Base-by-base conservation (phyloP, 352 stramenopile genomes). In the Peronospora belbahrii region DNA sequence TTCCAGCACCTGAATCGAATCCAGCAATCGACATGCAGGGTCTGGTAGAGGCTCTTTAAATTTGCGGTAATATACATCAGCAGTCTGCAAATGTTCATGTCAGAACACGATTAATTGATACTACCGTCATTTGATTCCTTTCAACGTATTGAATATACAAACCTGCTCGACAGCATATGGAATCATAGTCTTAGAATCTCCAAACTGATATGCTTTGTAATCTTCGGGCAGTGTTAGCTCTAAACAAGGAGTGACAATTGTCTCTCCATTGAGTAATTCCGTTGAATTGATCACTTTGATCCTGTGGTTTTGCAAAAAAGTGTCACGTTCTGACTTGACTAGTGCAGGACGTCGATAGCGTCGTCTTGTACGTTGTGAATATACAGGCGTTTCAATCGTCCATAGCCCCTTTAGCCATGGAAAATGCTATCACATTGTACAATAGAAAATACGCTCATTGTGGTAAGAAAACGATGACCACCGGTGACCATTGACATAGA, bases 11-110 rank as follows among this genome's bases (percentile, higher is more conserved):
- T 64, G 52, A 27, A 83, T 68, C 5, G 51, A 65, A 18, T 71
- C 36, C 1, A 84, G 45, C 28, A 82, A 53, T n/a, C 65, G 59
- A 49, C 62, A 74, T 22, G 60, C 64, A n/a, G 65, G 65, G 30
- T 87, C 80, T 7, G 80, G 80, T 2, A 88, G 48, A 0, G 80
- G 80, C 37, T 87, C 66, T 33, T 86, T 88, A 59, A 88, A 91
- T 33, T 85, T 86, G 32, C 80, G 74, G 39, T 87, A 91, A 43
- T 85, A 85, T 34, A 88, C 57, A 20, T 88, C 56, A 7, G 65
- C 62, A 24, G 71, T 78, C 73, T 87, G 20, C 13, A 27, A 36
- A 20, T 10, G 22, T 13, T 18, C 13, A 3, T 3, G n/a, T 45
- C 11, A 25, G 20, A 2, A 1, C 14, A 34, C 2, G 6, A 18